These are phyloP conservation scores for Eutrema heterophyllum DNA, from an alignment of 345 rosid species.

Conservation along the genomic window DNA sequence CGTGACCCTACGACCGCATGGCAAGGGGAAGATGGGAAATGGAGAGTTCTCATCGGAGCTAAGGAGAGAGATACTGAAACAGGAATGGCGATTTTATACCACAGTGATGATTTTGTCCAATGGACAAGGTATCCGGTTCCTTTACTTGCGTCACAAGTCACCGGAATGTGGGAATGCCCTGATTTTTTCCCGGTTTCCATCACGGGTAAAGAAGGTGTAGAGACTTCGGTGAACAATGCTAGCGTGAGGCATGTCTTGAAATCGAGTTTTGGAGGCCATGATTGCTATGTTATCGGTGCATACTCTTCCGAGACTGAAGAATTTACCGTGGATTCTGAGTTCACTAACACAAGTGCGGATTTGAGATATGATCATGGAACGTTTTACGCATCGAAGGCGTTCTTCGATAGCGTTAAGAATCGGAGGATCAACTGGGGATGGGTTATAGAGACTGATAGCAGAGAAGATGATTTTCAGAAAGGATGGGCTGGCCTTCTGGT, in stretches of 20 bases:
- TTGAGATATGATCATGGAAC: constrained; percentile 63
- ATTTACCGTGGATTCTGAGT: constrained; percentile 37
- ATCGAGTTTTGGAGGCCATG: constrained; percentile 40
- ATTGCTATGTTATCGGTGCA: constrained; percentile 51
- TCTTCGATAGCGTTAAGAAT: constrained; percentile 50
- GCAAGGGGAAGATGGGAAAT: constrained; percentile 49
- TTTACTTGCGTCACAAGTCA: constrained; percentile 29
- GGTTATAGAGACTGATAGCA: constrained; percentile 55
- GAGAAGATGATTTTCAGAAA: constrained; percentile 43
- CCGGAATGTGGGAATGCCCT: constrained; percentile 72
- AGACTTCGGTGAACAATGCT: constrained; percentile 37
- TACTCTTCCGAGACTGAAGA: constrained; percentile 40
- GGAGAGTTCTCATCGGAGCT: constrained; percentile 50
- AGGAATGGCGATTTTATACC: constrained; percentile 51
- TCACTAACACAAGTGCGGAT: constrained; percentile 36
- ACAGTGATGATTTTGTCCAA: constrained; percentile 41
- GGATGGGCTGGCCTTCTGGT: constrained; percentile 79
- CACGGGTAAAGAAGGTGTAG: constrained; percentile 36
- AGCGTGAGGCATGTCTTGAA: constrained; percentile 55
- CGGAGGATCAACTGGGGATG: constrained; percentile 63
- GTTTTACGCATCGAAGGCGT: constrained; percentile 62
- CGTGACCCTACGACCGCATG: constrained; percentile 74
- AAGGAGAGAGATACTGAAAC: neutral
- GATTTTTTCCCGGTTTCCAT: constrained; percentile 54
- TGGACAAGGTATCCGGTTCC: constrained; percentile 41